A percentile compares a stretch with the other conserved stretches of the same genome.
These are phyloP conservation scores for Pseudozyma pruni DNA, from an alignment of 1,284 basidiomycete species.

Conservation along the genomic window DNA sequence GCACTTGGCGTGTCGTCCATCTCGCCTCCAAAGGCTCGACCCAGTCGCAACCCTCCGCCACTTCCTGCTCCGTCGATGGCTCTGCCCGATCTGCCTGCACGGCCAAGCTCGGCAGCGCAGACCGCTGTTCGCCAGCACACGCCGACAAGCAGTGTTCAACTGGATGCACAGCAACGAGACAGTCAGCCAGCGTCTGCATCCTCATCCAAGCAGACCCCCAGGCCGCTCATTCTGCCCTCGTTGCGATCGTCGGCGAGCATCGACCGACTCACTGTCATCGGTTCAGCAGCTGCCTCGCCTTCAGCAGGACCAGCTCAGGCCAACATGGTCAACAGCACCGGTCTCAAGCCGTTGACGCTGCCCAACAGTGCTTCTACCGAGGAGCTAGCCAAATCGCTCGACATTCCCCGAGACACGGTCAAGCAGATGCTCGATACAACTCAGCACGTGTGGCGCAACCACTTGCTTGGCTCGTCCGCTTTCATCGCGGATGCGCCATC, in stretches of 20 bases:
- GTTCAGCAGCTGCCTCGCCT: conserved; percentile 3
- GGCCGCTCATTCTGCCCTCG: conserved; percentile 31
- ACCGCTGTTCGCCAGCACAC: conserved; percentile 2
- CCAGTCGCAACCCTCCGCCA: conserved; percentile 28
- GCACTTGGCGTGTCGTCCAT: background rate
- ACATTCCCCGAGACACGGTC: conserved; percentile 39
- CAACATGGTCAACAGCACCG: background rate
- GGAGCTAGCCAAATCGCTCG: conserved; percentile 40
- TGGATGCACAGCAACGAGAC: conserved; percentile 1
- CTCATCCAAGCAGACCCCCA: conserved; percentile 12
- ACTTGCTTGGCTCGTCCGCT: conserved; percentile 19
- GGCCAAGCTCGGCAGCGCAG: background rate
- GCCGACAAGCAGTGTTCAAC: background rate
- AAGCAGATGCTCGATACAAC: conserved; percentile 48
- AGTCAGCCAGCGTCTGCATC: background rate
- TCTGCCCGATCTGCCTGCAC: conserved; percentile 17
- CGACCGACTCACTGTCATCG: conserved; percentile 17
- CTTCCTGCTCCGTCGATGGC: conserved; percentile 28
- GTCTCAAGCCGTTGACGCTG: conserved; percentile 15
- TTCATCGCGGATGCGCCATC: background rate
- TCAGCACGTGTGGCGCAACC: conserved; percentile 41
- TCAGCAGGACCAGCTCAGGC: background rate
- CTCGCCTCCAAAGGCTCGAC: conserved; percentile 5
- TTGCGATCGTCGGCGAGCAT: conserved; percentile 23
- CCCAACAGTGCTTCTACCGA: conserved; percentile 21